Evolutionary conservation across 2,329 filamentous ascomycete species (phyloP), one percentile per base, ranked within the genome.

Genomic region (Knoxdaviesia proteae): DNA sequence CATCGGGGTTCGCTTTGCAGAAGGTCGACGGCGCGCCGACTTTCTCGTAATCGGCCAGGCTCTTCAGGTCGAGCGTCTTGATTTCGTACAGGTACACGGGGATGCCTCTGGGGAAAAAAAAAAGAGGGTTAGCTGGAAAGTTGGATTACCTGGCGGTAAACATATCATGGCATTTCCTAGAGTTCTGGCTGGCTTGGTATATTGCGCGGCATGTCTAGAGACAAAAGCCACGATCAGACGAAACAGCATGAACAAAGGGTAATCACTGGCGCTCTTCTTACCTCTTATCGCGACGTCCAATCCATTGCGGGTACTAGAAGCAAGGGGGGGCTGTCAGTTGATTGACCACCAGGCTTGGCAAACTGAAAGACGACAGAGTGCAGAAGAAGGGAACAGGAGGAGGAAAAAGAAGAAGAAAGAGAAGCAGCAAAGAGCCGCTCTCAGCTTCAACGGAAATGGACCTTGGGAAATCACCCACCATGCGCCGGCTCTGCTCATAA

Each of bases 11-110:
- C 50, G 80, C 76, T 50, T 77, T 68, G 52, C 69, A 69, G 46
- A 69, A 65, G 37, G 66, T 67, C 20, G 65, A 64, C 41, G 71
- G 68, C 52, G 75, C 67, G 48, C 60, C 58, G 32, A 64, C 62
- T 53, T 80, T 81, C 55, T 88, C 81, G 61, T 94, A 93, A 44
- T 74, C 71, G 38, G 74, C 62, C 50, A 94, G 77, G 34, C 79
- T 80, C 63, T 93, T 92, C 55, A 70, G 72, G 62, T 92, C 82
- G 51, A 94, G 71, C 46, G 82, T 74, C 47, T 74, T 73, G 57
- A 94, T 84, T 60, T 92, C 83, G 60, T 82, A 94, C 47, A 94
- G 73, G 60, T 90, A 94, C 51, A 94, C 70, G 6, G 88, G 88
- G 48, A 94, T 94, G 50, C 88, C 88, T 51, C 86, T 80, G 51